Evolutionary conservation across 1,284 basidiomycete genomes (phyloP), one percentile per base, ranked within the genome.

Genomic region (Ustilago shanxiensis): DNA sequence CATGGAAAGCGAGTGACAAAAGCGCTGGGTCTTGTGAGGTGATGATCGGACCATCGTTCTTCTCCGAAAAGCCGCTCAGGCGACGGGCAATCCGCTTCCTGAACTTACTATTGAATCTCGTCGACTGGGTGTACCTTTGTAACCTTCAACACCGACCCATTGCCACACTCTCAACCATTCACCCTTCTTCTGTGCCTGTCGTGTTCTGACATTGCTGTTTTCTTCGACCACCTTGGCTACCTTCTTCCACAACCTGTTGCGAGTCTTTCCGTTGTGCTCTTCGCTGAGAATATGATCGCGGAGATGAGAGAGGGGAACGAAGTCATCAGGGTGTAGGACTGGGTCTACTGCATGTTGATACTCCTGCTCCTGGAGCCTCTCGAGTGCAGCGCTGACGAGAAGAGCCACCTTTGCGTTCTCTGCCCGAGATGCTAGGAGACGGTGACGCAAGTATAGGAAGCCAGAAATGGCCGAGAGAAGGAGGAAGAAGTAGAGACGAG

Each of bases 141-240:
- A 75, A 0, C 66, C 29, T 41, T 71, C 75, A 26, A 78, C 58
- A 26, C 87, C 87, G 20, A 84, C 70, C 89, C 89, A 90, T 76
- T 89, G 86, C 89, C 89, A 90, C 0, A 88, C 89, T 64, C 88
- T 86, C 82, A 88, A 87, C 72, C 88, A 86, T 78, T 89, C 96
- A 56, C 94, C 95, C 71, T 89, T 89, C 52, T 93, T 90, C 87
- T 98, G 95, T 85, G 93, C 92, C 72, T 96, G 89, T 84, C 93
- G 92, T 28, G 92, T 91, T 63, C 94, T 90, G 20, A 99, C 93
- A 87, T 99, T 99, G 20, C 94, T 91, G 87, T 99, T 99, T 61
- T 91, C 91, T 87, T 99, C 96, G 1, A 99, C 94, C 51, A 95
- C 88, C 54, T 89, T 90, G 84, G 93, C 92, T 47, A 99, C 97